Conservation (phyloP, 305 asterid species). For the Fraxinus sp. region DNA sequence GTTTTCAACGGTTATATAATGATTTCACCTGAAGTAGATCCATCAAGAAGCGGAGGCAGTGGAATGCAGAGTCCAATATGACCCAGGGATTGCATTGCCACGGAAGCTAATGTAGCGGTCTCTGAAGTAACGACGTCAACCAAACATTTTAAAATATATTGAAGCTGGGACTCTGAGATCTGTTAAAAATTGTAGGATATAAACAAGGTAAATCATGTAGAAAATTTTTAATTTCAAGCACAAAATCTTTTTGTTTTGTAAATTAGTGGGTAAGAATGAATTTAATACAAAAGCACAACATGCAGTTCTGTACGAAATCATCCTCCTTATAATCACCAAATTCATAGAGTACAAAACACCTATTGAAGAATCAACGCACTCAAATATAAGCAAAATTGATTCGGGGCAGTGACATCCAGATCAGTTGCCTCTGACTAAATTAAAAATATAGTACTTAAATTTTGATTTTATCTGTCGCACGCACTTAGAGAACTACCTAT, state of each 20-base stretch:
- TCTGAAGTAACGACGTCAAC: constrained; percentile 67
- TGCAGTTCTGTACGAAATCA: neutral
- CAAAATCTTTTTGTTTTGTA: constrained; percentile 18
- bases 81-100: constrained; percentile 93
- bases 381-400: constrained; percentile 5
- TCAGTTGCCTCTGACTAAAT: constrained; percentile 12
- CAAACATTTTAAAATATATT: constrained; percentile 71
- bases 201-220: constrained; percentile 19
- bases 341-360: constrained; percentile 4
- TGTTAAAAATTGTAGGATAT: constrained; percentile 35
- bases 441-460: constrained; percentile 8
- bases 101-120: constrained; percentile 75
- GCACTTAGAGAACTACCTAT: neutral
- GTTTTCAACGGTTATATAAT: constrained; percentile 23
- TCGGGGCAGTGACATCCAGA: constrained; percentile 1
- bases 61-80: constrained; percentile 85
- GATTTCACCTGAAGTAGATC: constrained; percentile 65
- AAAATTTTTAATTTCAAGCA: constrained; percentile 19
- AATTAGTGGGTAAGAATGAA: neutral
- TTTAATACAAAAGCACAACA: constrained; percentile 5
- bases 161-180: constrained; percentile 76
- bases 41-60: constrained; percentile 67
- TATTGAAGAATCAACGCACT: constrained; percentile 9
- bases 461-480: neutral
- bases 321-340: neutral